Base-by-base conservation (phyloP, 208 protist genomes). In the Crithidia thermophila region DNA sequence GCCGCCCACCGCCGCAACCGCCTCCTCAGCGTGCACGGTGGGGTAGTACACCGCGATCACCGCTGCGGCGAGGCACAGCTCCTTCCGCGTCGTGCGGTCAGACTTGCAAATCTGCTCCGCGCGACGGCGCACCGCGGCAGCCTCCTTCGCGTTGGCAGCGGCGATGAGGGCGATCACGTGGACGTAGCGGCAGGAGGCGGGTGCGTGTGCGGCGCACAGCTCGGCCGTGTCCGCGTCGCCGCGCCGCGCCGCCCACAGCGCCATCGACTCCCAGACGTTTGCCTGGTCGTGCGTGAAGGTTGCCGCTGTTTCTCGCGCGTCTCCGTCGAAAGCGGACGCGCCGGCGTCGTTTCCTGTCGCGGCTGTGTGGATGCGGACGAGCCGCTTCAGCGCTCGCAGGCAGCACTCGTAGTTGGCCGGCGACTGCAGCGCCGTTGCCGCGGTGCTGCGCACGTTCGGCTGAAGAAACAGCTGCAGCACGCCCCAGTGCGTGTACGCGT, bases 211-310 rank as follows among this genome's bases (percentile, higher is more conserved):
- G 20, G 71, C 76, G 36, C 70, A 77, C 40, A 71, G 51, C n/a
- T 50, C 40, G 27, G 60, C 76, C 14, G 62, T 70, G 18, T 70
- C 42, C 46, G 33, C 39, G 53, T 68, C 67, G 1, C 46, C 43
- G 8, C 72, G 72, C 23, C 69, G 28, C 1, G 72, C 72, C 3
- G 71, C 77, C 77, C 77, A 83, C 20, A 83, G 59, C 36, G 69
- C 23, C 55, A 83, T 64, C 27, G 72, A 75, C 49, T 83, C 77
- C 40, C 46, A 65, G 50, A 83, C 49, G 18, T 46, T 55, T 16
- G 43, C 59, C 40, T 60, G 59, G 27, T 83, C 72, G 28, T 49
- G 56, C 46, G 52, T 53, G 30, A 67, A 53, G 23, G 25, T 56
- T 2, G 3, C n/a, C 11, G 20, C 57, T 9, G 36, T 28, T 8